Evolutionary conservation across 441 rosid genomes (phyloP).

Genomic region (Croton laevigatus): DNA sequence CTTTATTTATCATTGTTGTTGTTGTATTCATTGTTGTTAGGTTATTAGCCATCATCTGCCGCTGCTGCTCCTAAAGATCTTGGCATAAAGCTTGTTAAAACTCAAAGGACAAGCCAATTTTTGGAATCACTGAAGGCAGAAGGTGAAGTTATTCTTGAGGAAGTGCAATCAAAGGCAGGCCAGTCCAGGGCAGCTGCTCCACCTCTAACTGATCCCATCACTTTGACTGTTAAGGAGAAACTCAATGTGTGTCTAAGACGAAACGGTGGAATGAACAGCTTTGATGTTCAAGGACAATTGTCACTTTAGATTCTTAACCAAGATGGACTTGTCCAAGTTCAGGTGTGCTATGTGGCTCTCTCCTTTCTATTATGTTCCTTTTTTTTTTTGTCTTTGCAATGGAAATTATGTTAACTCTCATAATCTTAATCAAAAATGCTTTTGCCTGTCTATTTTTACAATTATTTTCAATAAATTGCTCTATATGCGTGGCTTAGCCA

Average conservation of each 20-base stretch:
- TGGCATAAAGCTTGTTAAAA: slow-evolving; percentile 98
- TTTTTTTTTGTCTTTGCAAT: background rate
- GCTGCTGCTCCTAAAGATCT: slow-evolving; percentile 90
- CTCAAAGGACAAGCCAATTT: slow-evolving; percentile 76
- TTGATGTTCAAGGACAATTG: slow-evolving; percentile 93
- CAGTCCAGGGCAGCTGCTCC: slow-evolving; percentile 57
- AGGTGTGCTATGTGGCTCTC: slow-evolving; percentile 44
- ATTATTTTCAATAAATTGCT: background rate
- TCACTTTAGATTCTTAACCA: slow-evolving; percentile 95
- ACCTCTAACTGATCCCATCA: slow-evolving; percentile 82
- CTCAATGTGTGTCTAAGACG: slow-evolving; percentile 74
- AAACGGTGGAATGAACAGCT: slow-evolving; percentile 93
- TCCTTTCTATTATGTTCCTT: background rate
- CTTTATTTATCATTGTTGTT: no score
- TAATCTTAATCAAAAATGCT: background rate
- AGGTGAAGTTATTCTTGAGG: slow-evolving; percentile 93
- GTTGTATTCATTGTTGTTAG: slow-evolving; percentile 29
- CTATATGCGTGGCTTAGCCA: background rate
- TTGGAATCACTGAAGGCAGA: slow-evolving; percentile 96
- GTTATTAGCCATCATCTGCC: slow-evolving; percentile 80
- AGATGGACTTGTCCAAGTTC: slow-evolving; percentile 96
- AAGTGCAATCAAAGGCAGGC: slow-evolving; percentile 69
- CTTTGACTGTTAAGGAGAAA: slow-evolving; percentile 89
- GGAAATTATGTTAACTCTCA: background rate
- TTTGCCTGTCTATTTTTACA: background rate